Evolutionary conservation across 352 stramenopile species (phyloP), one percentile per base, ranked within the genome.

Genomic region (Phytopythium delawarense): DNA sequence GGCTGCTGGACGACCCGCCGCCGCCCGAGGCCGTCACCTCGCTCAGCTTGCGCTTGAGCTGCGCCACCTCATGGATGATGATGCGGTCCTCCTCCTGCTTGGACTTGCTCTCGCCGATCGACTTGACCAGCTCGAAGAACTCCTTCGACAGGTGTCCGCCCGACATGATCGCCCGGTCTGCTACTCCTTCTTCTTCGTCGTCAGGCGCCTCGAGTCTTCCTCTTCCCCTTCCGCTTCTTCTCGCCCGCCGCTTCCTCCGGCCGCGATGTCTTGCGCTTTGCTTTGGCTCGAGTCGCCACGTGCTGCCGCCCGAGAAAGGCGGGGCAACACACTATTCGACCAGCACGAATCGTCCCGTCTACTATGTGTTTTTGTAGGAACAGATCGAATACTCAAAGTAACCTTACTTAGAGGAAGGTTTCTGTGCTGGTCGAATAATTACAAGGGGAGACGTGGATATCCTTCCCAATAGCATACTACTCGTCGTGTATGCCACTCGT

Each of bases 1-100:
- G 78, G 59, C 74, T 84, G 65, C 79, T 85, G 57, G 80, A 90
- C 68, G 84, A 84, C 12, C 55, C 28, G 40, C 55, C 55, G 55
- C 55, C 55, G 55, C 55, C 39, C 25, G 55, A 30, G 50, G 80
- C 72, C 48, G 84, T 92, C 52, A 92, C 78, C 55, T 96, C 88
- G 70, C 74, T 90, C 58, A 99, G 86, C 75, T 98, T 98, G 70
- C 94, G 91, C 82, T 99, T 99, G 53, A 99, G 89, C 51, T 91
- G 85, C 51, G 77, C 76, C 42, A 99, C 87, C 79, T 99, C 97
- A 79, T 96, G 86, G 59, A 95, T 79, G 69, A 99, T 99, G 69
- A 99, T 99, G 57, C 96, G 88, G 79, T 99, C 98, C 76, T 99
- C 98, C 85, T 99, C 98, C 81, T 99, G 98, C 86, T 99, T 99